Percentiles rank a stretch among this genome's conserved stretches.
phyloP scores from a whole-genome alignment of 768 basidiomycete species.

The Infundibulicybe gibba region DNA sequence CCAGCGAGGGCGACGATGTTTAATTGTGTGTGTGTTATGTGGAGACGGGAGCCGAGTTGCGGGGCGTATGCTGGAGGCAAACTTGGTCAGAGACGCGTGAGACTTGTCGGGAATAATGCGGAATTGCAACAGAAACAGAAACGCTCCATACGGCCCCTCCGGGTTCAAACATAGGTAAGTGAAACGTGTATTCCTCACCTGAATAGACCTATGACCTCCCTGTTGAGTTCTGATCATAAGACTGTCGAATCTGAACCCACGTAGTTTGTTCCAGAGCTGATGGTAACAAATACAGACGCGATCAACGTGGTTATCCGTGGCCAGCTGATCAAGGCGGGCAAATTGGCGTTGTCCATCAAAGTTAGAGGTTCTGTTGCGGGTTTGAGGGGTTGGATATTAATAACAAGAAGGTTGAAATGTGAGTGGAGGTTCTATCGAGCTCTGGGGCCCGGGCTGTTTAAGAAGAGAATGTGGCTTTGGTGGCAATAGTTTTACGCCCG shows the following conservation, averaged over 20 bases:
- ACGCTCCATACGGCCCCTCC: not conserved
- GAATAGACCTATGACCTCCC: constrained; percentile 32
- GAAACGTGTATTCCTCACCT: constrained; percentile 23
- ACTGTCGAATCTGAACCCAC: constrained; percentile 37
- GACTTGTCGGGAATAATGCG: not conserved
- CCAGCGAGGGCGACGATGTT: constrained; percentile 81
- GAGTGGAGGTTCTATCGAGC: too few species aligned
- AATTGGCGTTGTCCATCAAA: too few species aligned
- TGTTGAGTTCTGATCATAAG: constrained; percentile 2
- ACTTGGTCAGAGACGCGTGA: not conserved
- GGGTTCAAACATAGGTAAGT: not conserved
- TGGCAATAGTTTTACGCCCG: too few species aligned
- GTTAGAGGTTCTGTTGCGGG: too few species aligned
- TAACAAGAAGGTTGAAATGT: too few species aligned
- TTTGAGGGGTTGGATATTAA: too few species aligned
- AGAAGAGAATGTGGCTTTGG: too few species aligned
- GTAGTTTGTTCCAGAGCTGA: constrained; percentile 74
- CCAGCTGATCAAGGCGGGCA: constrained; percentile 28
- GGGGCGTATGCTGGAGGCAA: constrained; percentile 79
- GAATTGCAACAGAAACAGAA: not conserved
- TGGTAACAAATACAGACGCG: constrained; percentile 54
- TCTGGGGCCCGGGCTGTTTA: too few species aligned
- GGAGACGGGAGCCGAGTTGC: constrained; percentile 75
- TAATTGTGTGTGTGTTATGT: constrained; percentile 74
- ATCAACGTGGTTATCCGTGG: constrained; percentile 46